These are phyloP conservation scores for Bipolaris cookei DNA, from an alignment of 2,329 filamentous ascomycete genomes.

Conservation along the genomic window DNA sequence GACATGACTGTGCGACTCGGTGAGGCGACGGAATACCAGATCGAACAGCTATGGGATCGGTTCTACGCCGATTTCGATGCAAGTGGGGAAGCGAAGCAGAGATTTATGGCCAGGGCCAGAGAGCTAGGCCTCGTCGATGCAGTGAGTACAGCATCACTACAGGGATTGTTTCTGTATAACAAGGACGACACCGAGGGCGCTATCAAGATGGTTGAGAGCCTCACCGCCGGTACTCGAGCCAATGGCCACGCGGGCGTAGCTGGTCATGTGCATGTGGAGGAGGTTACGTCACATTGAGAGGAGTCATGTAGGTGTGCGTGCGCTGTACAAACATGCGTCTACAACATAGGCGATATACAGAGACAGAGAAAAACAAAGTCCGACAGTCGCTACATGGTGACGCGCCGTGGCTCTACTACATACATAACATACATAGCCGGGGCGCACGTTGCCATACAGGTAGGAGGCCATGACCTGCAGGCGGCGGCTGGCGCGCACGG, in stretches of 20 bases:
- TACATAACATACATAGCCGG: too few species aligned
- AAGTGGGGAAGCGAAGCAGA: slow-evolving; percentile 65
- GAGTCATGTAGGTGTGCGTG: background rate
- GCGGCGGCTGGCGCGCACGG: too few species aligned
- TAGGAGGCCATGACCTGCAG: too few species aligned
- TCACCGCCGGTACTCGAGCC: slow-evolving; percentile 49
- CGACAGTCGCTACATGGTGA: too few species aligned
- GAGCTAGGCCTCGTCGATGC: slow-evolving; percentile 73
- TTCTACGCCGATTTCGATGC: slow-evolving; percentile 87
- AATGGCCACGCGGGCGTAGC: slow-evolving; percentile 40
- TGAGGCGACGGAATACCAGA: slow-evolving; percentile 85
- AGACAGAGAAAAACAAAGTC: too few species aligned
- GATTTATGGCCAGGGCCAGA: slow-evolving; percentile 74
- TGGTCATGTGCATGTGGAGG: slow-evolving; percentile 39
- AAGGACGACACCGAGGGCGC: slow-evolving; percentile 90
- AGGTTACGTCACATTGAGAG: slow-evolving; percentile 15
- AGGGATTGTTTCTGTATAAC: slow-evolving; percentile 94
- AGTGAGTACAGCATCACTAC: slow-evolving; percentile 87
- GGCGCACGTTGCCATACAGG: too few species aligned
- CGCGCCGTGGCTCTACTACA: too few species aligned
- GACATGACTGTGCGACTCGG: slow-evolving; percentile 92
- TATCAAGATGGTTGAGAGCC: slow-evolving; percentile 75
- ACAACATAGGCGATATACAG: too few species aligned
- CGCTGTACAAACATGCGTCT: background rate
- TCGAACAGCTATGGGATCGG: slow-evolving; percentile 86